Conservation (phyloP, 352 stramenopile species). For the Hyaloperonospora brassicae region DNA sequence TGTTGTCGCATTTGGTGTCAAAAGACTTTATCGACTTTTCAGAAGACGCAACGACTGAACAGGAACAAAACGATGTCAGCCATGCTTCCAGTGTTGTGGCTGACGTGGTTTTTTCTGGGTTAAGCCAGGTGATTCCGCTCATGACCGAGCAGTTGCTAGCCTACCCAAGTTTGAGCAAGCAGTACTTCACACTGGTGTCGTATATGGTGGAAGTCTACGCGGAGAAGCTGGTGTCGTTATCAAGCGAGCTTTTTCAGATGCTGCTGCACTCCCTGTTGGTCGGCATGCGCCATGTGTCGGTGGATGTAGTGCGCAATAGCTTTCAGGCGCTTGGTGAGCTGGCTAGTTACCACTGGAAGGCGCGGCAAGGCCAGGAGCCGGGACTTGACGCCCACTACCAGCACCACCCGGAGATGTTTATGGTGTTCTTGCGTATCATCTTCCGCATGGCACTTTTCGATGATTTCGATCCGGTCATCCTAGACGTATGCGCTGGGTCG, state of each 20-base stretch:
- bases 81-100: slow-evolving; percentile 60
- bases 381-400: slow-evolving; percentile 43
- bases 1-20: slow-evolving; percentile 69
- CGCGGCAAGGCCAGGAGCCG: slow-evolving; percentile 33
- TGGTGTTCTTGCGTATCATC: slow-evolving; percentile 67
- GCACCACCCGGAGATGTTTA: slow-evolving; percentile 53
- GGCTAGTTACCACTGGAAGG: slow-evolving; percentile 62
- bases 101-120: slow-evolving; percentile 83
- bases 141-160: slow-evolving; percentile 86
- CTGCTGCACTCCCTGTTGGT: slow-evolving; percentile 67
- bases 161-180: slow-evolving; percentile 77
- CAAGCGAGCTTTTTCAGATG: slow-evolving; percentile 63
- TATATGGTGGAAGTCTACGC: slow-evolving; percentile 85
- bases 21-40: slow-evolving; percentile 87
- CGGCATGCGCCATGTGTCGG: slow-evolving; percentile 61
- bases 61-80: slow-evolving; percentile 47
- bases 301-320: slow-evolving; percentile 72
- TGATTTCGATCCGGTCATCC: slow-evolving; percentile 63
- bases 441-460: slow-evolving; percentile 77
- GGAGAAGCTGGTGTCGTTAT: slow-evolving; percentile 59
- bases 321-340: slow-evolving; percentile 79
- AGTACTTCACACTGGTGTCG: slow-evolving; percentile 85
- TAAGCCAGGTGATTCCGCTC: slow-evolving; percentile 82
- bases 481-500: slow-evolving; percentile 59
- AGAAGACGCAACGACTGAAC: slow-evolving; percentile 51